Evolutionary conservation across 805 yeast species (phyloP).

Genomic region (Yamadazyma paraphyllophila): DNA sequence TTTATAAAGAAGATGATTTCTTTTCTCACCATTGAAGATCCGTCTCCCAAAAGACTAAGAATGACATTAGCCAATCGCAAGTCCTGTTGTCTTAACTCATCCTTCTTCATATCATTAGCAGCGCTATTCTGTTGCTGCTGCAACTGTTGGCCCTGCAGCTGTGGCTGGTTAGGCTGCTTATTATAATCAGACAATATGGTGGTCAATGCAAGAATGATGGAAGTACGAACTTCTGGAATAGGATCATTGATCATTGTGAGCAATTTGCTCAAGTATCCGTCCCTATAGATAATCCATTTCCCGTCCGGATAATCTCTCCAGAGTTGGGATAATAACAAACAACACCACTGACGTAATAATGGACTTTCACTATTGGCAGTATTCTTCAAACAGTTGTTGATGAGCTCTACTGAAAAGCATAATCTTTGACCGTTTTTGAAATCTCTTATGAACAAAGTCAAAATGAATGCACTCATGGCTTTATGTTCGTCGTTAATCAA

Average conservation of each 20-base stretch:
- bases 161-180: slow-evolving; percentile 11
- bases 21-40: slow-evolving; percentile 82
- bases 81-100: slow-evolving; percentile 65
- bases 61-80: slow-evolving; percentile 67
- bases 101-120: slow-evolving; percentile 31
- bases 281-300: slow-evolving; percentile 64
- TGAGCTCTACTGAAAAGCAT: slow-evolving; percentile 71
- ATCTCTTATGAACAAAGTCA: slow-evolving; percentile 80
- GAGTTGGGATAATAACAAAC: slow-evolving; percentile 70
- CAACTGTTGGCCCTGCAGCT: slow-evolving; percentile 16
- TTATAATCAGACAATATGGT: slow-evolving; percentile 56
- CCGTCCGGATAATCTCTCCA: slow-evolving; percentile 75
- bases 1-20: slow-evolving; percentile 80
- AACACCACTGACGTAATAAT: slow-evolving; percentile 88
- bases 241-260: slow-evolving; percentile 72
- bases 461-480: slow-evolving; percentile 92
- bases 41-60: slow-evolving; percentile 73
- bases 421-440: slow-evolving; percentile 76
- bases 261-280: slow-evolving; percentile 58
- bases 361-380: slow-evolving; percentile 78
- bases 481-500: slow-evolving; percentile 76
- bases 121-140: slow-evolving; percentile 15
- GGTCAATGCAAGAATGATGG: slow-evolving; percentile 71
- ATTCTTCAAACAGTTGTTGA: slow-evolving; percentile 63
- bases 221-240: slow-evolving; percentile 91